phyloP scores from a whole-genome alignment of 441 rosid genomes.

The Sinapis alba region DNA sequence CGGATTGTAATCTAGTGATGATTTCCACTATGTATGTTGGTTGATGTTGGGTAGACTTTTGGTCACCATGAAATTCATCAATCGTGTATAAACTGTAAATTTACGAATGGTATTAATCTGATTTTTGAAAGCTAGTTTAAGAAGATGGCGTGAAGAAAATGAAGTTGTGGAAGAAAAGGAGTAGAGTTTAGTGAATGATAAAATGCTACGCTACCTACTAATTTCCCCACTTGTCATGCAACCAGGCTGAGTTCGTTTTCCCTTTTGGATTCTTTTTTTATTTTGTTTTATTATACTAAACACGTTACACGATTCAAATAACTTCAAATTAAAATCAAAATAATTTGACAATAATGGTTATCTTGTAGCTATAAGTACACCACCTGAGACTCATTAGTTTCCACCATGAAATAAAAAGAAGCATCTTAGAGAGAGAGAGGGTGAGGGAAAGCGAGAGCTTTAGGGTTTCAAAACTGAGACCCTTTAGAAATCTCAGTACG shows the following conservation, averaged over 20 bases:
- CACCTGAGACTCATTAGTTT: constrained; percentile 35
- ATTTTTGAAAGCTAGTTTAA: constrained; percentile 11
- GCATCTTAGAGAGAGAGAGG: not conserved
- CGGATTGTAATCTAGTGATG: constrained; percentile 9
- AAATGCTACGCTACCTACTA: constrained; percentile 62
- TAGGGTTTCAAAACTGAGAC: constrained; percentile 46
- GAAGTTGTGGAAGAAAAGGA: constrained; percentile 7
- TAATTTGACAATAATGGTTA: constrained; percentile 31
- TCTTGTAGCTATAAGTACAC: constrained; percentile 40
- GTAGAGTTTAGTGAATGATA: constrained; percentile 44
- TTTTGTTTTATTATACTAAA: constrained; percentile 19
- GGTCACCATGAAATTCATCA: constrained; percentile 15
- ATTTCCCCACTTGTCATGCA: constrained; percentile 73
- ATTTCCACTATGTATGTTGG: constrained; percentile 14
- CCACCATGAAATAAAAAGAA: constrained; percentile 35
- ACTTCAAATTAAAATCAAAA: not conserved
- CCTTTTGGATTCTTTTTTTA: constrained; percentile 16
- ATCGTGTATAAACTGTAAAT: constrained; percentile 12
- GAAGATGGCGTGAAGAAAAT: constrained; percentile 32
- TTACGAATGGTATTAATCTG: constrained; percentile 2
- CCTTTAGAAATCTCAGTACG: constrained; percentile 22
- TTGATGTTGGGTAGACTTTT: constrained; percentile 31
- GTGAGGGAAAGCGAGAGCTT: constrained; percentile 22
- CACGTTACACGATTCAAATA: constrained; percentile 39
- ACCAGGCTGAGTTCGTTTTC: constrained; percentile 46